Evolutionary conservation across 1,139 yeast genomes (phyloP).

Genomic region (Nakaseomyces kungkrabaensis): DNA sequence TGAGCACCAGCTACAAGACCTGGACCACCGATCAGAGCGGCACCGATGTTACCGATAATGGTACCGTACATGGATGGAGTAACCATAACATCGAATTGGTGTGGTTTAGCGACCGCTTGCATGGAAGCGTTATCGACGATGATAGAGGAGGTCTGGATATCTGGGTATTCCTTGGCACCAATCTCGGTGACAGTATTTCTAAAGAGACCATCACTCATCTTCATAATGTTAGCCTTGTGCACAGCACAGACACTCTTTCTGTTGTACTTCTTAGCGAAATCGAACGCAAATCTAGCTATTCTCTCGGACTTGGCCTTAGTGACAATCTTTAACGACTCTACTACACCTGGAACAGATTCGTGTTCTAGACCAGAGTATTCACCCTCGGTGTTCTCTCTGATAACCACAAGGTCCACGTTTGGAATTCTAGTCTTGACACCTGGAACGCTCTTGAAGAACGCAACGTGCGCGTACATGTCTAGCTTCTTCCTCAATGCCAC

Average conservation of each 20-base stretch:
- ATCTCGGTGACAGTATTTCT: conserved; percentile 87
- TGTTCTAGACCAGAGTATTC: conserved; percentile 98
- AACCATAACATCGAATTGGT: conserved; percentile 94
- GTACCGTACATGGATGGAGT: conserved; percentile 98
- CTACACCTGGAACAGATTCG: conserved; percentile 95
- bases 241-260: conserved; percentile 92
- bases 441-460: conserved; percentile 85
- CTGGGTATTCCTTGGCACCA: conserved; percentile 78
- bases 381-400: conserved; percentile 97
- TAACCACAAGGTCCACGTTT: conserved; percentile 84
- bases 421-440: conserved; percentile 87
- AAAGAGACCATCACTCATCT: conserved; percentile 96
- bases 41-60: conserved; percentile 94
- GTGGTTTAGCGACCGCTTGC: conserved; percentile 98
- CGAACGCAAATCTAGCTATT: conserved; percentile 94
- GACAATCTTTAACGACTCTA: conserved; percentile 90
- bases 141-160: conserved; percentile 76
- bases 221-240: conserved; percentile 99
- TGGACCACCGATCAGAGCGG: conserved; percentile 97
- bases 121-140: conserved; percentile 98
- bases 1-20: conserved; percentile 98
- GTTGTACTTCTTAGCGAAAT: conserved; percentile 85
- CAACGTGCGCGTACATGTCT: conserved; percentile 90
- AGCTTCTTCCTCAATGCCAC: conserved; percentile 95
- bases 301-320: conserved; percentile 94